These are phyloP conservation scores for Lepidium didymum DNA, from an alignment of 345 rosid species.

Conservation along the genomic window DNA sequence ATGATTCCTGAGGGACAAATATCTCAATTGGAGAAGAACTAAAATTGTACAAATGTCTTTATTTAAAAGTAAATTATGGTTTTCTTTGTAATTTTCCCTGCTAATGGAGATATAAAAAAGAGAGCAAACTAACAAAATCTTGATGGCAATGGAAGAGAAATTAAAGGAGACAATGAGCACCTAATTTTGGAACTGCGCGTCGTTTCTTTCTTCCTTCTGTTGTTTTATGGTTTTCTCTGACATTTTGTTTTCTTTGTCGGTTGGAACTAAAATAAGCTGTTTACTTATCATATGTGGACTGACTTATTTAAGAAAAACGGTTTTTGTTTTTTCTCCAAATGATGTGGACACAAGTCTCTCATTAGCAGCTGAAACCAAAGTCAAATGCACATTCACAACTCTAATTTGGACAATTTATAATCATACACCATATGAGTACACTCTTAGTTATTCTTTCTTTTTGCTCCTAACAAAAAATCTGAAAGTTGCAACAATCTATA, in stretches of 20 bases:
- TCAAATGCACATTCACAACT: background rate
- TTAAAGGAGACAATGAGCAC: background rate
- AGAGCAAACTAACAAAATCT: too few species aligned
- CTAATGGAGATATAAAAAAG: background rate
- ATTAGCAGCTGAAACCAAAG: background rate
- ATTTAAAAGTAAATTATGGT: background rate
- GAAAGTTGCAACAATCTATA: slow-evolving; percentile 17
- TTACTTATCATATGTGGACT: background rate
- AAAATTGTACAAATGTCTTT: background rate
- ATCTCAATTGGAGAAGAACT: background rate
- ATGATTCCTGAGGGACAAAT: background rate
- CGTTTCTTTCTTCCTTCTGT: background rate
- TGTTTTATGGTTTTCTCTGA: background rate
- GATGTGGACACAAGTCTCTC: background rate
- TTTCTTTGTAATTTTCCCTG: background rate
- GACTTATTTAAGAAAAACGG: background rate
- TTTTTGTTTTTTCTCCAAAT: background rate
- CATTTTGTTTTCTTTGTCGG: background rate
- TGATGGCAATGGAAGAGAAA: slow-evolving; percentile 5
- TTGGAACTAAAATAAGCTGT: slow-evolving; percentile 15
- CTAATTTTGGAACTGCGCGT: slow-evolving; percentile 25
- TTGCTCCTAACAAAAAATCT: background rate
- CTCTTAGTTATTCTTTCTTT: background rate
- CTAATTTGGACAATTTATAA: background rate
- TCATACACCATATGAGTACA: background rate